Conservation (phyloP, 352 stramenopile species). For the Globisporangium irregulare region DNA sequence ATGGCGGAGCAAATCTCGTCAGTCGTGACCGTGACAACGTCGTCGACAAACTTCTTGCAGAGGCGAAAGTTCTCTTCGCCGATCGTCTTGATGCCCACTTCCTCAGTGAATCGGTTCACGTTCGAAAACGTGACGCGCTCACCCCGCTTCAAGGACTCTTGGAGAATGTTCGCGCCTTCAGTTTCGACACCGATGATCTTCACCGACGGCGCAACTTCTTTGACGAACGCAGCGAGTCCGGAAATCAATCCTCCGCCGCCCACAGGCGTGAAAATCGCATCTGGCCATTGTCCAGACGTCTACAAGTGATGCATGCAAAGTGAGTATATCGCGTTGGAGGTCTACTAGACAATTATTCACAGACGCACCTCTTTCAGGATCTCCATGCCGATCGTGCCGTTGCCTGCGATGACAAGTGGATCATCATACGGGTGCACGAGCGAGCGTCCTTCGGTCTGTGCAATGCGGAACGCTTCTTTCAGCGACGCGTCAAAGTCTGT, state of each 20-base stretch:
- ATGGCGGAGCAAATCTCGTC: slow-evolving; percentile 95
- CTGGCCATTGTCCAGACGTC: slow-evolving; percentile 84
- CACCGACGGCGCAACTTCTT: slow-evolving; percentile 81
- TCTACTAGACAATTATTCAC: neutral
- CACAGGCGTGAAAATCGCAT: slow-evolving; percentile 97
- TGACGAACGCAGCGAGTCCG: slow-evolving; percentile 92
- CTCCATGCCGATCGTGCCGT: slow-evolving; percentile 96
- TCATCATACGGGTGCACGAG: slow-evolving; percentile 99
- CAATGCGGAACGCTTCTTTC: slow-evolving; percentile 90
- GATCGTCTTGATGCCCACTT: slow-evolving; percentile 93
- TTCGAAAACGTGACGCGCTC: slow-evolving; percentile 86
- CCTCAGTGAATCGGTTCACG: slow-evolving; percentile 97
- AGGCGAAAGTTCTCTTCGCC: slow-evolving; percentile 95
- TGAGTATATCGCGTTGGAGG: neutral
- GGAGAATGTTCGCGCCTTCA: slow-evolving; percentile 94
- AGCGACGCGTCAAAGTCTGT: slow-evolving; percentile 96
- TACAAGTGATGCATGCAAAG: slow-evolving; percentile 7
- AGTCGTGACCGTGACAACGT: slow-evolving; percentile 96
- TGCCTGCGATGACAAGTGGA: slow-evolving; percentile 95
- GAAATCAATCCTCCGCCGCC: slow-evolving; percentile 96
- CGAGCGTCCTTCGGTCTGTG: slow-evolving; percentile 88
- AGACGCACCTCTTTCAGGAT: slow-evolving; percentile 72
- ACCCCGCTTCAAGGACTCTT: slow-evolving; percentile 78
- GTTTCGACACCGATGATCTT: slow-evolving; percentile 97
- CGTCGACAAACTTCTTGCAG: slow-evolving; percentile 93